Evolutionary conservation across 2,329 filamentous ascomycete genomes (phyloP), one percentile per base, ranked within the genome.

Genomic region (Biscogniauxia sp.): DNA sequence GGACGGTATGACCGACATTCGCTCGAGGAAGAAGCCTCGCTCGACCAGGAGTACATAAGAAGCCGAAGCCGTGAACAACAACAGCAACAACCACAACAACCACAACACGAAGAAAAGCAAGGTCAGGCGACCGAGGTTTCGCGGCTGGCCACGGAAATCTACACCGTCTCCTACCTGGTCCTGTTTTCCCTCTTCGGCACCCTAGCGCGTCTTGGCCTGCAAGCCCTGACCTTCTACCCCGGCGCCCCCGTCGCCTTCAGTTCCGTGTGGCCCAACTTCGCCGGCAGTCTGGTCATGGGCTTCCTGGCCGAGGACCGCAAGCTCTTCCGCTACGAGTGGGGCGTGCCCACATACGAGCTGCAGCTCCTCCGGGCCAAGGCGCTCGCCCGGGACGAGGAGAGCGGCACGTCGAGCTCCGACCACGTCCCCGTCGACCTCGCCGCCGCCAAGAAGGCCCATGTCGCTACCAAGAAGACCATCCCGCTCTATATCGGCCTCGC

Each of bases 101-200:
- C 5, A 28, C 26, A 32, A 52, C 13, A 37, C 19, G 11, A 32
- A 20, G 61, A 57, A 25, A 66, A 64, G 23, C 26, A 64, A 19
- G 55, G 41, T n/a, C 37, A 2, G 5, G 45, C 7, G 28, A 15
- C 32, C n/a, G 32, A 59, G 19, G 74, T 82, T 23, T 88, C 87
- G 1, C 78, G 75, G 59, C 70, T 79, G 26, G 79, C 79, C 8
- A 89, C 85, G 1, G 77, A 86, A 68, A 67, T 89, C 62, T 91
- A 93, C 76, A 93, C 88, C 1, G 72, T 93, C 62, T 93, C 91
- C 0, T 92, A 96, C 74, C 84, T 97, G 23, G 81, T 96, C 61
- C 82, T 97, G 71, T 97, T 97, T 76, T 88, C 93, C 19, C 83
- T 97, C 19, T 76, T 94, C 49, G 94, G 94, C 41, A 95, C 93